Base-by-base conservation (phyloP, 306 rosid genomes). In the Astragalus membranaceus region DNA sequence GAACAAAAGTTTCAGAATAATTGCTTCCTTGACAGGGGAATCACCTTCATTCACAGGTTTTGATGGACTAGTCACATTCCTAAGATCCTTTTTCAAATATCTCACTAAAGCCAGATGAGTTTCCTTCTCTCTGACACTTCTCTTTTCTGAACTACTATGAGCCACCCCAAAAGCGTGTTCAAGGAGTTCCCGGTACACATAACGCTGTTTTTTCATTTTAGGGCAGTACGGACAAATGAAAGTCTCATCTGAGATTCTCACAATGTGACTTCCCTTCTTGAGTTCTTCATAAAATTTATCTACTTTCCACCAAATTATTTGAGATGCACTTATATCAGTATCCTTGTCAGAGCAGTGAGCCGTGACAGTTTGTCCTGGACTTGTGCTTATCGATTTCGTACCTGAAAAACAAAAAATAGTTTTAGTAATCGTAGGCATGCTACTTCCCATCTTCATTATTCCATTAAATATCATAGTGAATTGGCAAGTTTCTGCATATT, bases 91-190 rank as follows among this genome's bases (percentile, higher is more conserved):
- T 74, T 83, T 80, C 84, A 91, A 80, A 79, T 85, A 95, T 76
- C 75, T 89, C 50, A 52, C 72, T 69, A 95, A 79, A 62, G 99
- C 99, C 59, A 83, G 77, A 76, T 95, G 99, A 53, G 89, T 86
- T 50, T 89, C 96, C 85, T 89, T 95, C 50, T 89, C 95, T 70
- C 67, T 81, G 4, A 77, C 33, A 74, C 84, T 80, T 82, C 99
- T 89, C 83, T 91, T 94, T 5, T 77, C 76, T 15, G 97, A 91
- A 78, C 67, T 57, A 72, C 99, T 95, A 64, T 85, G 90, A 67
- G 96, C 97, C 70, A 95, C 97, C 53, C 89, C 99, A 59, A 95
- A 75, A 63, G 99, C 96, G 83, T 95, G 99, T 60, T 88, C 95
- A 65, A 91, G 85, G 59, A 91, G 74, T 20, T 95, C 97, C 66